Evolutionary conservation across 768 basidiomycete genomes (phyloP).

Genomic region (Rubroboletus pulcherrimus): DNA sequence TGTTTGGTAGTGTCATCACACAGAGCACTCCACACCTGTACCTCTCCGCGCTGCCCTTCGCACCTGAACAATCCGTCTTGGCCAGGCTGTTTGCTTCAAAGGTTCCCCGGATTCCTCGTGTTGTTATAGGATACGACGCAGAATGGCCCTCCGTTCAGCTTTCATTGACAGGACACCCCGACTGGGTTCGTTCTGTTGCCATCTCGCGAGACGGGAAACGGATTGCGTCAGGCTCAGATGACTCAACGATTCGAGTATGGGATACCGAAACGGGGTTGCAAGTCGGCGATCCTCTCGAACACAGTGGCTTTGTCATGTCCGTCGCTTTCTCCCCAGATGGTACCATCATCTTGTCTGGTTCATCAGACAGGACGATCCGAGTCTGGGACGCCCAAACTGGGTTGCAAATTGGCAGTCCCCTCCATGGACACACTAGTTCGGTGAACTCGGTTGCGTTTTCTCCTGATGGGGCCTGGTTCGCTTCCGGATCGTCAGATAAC

Average conservation of each 20-base stretch:
- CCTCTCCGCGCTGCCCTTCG: neutral
- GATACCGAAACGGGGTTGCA: neutral
- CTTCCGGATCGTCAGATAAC: neutral
- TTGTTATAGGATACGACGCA: neutral
- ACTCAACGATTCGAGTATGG: neutral
- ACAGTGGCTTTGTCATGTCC: neutral
- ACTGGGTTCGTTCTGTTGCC: neutral
- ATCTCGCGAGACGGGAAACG: neutral
- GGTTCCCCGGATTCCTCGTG: neutral
- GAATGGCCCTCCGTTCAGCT: neutral
- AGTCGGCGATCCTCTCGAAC: neutral
- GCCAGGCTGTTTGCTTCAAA: neutral
- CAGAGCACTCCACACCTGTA: neutral
- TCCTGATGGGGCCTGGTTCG: neutral
- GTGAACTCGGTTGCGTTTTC: neutral
- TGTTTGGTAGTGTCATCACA: neutral
- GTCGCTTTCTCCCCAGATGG: neutral
- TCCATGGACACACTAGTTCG: neutral
- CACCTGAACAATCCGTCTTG: neutral
- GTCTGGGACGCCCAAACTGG: neutral
- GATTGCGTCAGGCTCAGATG: neutral
- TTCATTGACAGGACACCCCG: neutral
- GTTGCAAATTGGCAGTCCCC: neutral
- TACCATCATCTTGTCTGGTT: neutral
- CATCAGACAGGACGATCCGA: neutral